Conservation (phyloP, 139 green algal species). For the Eudorina sp. region DNA sequence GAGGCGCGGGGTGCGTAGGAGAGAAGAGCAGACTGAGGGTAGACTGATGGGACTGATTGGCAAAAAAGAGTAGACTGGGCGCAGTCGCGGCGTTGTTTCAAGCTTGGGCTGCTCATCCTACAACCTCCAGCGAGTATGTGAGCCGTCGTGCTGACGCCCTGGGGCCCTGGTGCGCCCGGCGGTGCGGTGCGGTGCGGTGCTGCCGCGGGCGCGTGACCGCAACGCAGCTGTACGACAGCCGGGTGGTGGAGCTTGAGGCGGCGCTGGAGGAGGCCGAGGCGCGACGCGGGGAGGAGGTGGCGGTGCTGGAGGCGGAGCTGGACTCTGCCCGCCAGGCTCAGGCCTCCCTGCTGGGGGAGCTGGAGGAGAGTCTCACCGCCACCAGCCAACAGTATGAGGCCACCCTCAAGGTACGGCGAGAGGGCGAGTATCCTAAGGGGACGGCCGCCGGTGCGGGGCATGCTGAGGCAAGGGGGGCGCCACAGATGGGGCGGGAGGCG, state of each 20-base stretch:
- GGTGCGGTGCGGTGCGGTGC: too few species aligned
- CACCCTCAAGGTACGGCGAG: constrained; percentile 38
- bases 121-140: too few species aligned
- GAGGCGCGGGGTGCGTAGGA: too few species aligned
- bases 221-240: constrained; percentile 39
- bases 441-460: neutral
- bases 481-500: neutral
- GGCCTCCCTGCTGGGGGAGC: constrained; percentile 33
- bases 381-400: constrained; percentile 48
- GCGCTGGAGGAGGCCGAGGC: constrained; percentile 12
- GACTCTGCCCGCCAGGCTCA: constrained; percentile 25
- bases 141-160: too few species aligned
- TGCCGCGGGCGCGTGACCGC: too few species aligned
- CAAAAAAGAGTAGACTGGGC: too few species aligned
- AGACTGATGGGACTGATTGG: too few species aligned
- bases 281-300: neutral
- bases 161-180: too few species aligned
- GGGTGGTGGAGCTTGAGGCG: constrained; percentile 33
- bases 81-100: too few species aligned
- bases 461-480: neutral
- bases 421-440: too few species aligned
- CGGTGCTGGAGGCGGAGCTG: constrained; percentile 34
- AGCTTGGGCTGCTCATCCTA: too few species aligned
- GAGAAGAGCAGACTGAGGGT: too few species aligned
- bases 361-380: constrained; percentile 43